These are phyloP conservation scores for Salinomyces thailandicus DNA, from an alignment of 2,329 filamentous ascomycete species.

Conservation along the genomic window DNA sequence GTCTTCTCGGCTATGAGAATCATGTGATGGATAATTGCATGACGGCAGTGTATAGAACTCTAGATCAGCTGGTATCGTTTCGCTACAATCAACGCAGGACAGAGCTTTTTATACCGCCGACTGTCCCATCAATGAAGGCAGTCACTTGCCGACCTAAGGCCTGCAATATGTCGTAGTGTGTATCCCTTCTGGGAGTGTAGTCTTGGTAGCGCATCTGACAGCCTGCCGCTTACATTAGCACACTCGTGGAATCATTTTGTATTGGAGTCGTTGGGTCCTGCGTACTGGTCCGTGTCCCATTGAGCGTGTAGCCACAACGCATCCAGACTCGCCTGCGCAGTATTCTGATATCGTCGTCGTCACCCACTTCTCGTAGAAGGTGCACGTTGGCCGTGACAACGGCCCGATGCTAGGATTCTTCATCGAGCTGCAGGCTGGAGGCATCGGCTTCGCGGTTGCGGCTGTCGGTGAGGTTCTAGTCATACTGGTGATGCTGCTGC, in stretches of 20 bases:
- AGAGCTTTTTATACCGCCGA: too few relatives aligned
- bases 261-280: too few relatives aligned
- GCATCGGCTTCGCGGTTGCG: too few relatives aligned
- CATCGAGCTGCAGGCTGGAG: too few relatives aligned
- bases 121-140: neutral
- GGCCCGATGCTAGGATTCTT: too few relatives aligned
- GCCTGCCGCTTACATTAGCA: neutral
- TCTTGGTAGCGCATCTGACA: neutral
- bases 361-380: neutral
- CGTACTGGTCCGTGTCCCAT: neutral
- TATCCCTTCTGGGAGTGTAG: neutral
- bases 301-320: neutral
- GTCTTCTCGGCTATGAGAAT: too few relatives aligned
- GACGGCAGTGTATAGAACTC: too few relatives aligned
- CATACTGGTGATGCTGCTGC: too few relatives aligned
- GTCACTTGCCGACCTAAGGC: neutral
- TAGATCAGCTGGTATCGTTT: too few relatives aligned
- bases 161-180: neutral
- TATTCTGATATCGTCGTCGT: neutral
- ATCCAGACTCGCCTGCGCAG: constrained; percentile 1
- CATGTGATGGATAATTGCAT: too few relatives aligned
- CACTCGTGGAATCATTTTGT: neutral
- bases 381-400: constrained; percentile 1
- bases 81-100: too few relatives aligned
- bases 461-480: too few relatives aligned